Conservation (phyloP, 2,329 filamentous ascomycete species). For the Endoconidiophora laricicola region DNA sequence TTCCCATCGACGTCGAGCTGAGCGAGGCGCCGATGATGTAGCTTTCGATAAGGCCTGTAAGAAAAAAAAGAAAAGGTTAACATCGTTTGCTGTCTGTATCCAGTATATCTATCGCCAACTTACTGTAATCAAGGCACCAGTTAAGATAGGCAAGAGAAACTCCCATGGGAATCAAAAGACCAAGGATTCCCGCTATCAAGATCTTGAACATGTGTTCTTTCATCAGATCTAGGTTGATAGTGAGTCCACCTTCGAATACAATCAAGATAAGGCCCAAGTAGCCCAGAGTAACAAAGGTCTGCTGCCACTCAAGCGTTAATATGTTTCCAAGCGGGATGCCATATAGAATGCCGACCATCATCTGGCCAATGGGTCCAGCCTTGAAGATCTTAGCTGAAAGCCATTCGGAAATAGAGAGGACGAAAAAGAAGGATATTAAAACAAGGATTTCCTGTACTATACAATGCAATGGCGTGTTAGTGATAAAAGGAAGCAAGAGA, state of each 20-base stretch:
- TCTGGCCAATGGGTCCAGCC: slow-evolving; percentile 30
- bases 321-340: slow-evolving; percentile 29
- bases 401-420: slow-evolving; percentile 26
- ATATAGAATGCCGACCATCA: slow-evolving; percentile 30
- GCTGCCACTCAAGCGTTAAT: slow-evolving; percentile 25
- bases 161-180: slow-evolving; percentile 29
- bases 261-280: slow-evolving; percentile 33
- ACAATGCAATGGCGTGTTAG: neutral
- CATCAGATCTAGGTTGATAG: slow-evolving; percentile 28
- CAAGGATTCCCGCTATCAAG: slow-evolving; percentile 25
- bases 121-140: slow-evolving; percentile 25
- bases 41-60: slow-evolving; percentile 15
- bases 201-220: slow-evolving; percentile 28
- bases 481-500: neutral
- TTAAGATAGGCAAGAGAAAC: slow-evolving; percentile 27
- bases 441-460: slow-evolving; percentile 25
- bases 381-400: slow-evolving; percentile 24
- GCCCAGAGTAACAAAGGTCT: slow-evolving; percentile 29
- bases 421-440: slow-evolving; percentile 28
- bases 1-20: slow-evolving; percentile 22
- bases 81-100: neutral
- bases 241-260: slow-evolving; percentile 33
- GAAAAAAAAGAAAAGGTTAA: neutral
- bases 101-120: neutral
- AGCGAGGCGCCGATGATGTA: slow-evolving; percentile 19